A percentile compares a stretch with the other conserved stretches of the same genome.
Evolutionary conservation across 495 filamentous ascomycete species (phyloP).

Genomic region (Talaromyces borbonicus): DNA sequence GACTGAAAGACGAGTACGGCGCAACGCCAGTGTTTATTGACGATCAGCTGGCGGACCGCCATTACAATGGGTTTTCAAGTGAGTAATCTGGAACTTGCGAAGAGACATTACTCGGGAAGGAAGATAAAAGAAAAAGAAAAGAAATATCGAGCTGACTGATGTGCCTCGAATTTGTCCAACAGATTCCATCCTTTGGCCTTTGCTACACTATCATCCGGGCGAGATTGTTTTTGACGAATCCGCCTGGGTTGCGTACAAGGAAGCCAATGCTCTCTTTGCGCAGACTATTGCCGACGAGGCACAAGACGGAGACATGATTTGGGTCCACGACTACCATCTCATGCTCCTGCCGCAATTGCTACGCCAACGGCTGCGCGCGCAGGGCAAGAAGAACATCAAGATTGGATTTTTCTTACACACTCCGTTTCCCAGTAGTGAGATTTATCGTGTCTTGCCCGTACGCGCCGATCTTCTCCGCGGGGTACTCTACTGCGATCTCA

Average conservation of each 20-base stretch:
- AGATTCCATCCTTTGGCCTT: slow-evolving; percentile 96
- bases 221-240: slow-evolving; percentile 96
- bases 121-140: too few species aligned
- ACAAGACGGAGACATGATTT: slow-evolving; percentile 83
- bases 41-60: slow-evolving; percentile 66
- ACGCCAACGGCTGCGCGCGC: slow-evolving; percentile 65
- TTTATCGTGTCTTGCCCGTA: slow-evolving; percentile 90
- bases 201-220: slow-evolving; percentile 96
- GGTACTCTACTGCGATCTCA: slow-evolving; percentile 80
- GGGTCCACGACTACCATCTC: slow-evolving; percentile 97
- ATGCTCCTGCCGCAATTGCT: slow-evolving; percentile 95
- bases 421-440: slow-evolving; percentile 93
- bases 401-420: slow-evolving; percentile 98
- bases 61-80: slow-evolving; percentile 88
- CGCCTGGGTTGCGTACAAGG: slow-evolving; percentile 84
- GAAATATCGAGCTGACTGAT: slow-evolving; percentile 7
- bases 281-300: slow-evolving; percentile 71
- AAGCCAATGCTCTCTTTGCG: slow-evolving; percentile 84
- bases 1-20: slow-evolving; percentile 61
- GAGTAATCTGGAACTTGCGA: too few species aligned
- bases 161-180: slow-evolving; percentile 4
- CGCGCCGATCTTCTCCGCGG: slow-evolving; percentile 79
- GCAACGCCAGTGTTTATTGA: slow-evolving; percentile 71
- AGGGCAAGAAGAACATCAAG: slow-evolving; percentile 73
- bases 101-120: too few species aligned